A percentile compares a stretch with the other conserved stretches of the same genome.
These are phyloP conservation scores for Coniosporium apollinis DNA, from an alignment of 495 filamentous ascomycete species.

Conservation along the genomic window DNA sequence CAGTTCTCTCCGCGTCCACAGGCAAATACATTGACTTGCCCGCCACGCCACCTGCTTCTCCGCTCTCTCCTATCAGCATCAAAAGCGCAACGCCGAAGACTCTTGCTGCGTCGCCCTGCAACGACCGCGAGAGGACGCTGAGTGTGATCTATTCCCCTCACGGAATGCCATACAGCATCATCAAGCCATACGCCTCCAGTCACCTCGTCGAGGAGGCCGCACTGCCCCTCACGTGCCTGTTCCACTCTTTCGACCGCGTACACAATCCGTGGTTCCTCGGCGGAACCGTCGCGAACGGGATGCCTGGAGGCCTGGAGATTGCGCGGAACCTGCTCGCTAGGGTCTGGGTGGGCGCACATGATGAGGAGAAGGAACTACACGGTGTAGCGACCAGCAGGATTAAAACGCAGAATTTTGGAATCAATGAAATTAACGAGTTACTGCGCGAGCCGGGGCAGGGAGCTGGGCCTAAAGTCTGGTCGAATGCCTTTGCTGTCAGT, in stretches of 20 bases:
- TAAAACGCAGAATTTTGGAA: conserved; percentile 26
- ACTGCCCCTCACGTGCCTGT: conserved; percentile 41
- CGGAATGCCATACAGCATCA: conserved; percentile 31
- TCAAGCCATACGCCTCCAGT: conserved; percentile 35
- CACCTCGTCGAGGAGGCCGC: conserved; percentile 41
- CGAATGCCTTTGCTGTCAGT: background rate
- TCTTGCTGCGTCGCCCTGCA: conserved; percentile 4
- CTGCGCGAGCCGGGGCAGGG: conserved; percentile 5
- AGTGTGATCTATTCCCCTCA: conserved; percentile 47
- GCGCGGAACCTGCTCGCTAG: conserved; percentile 34
- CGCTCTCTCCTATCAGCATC: conserved; percentile 5
- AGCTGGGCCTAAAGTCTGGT: background rate
- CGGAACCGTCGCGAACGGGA: conserved; percentile 41
- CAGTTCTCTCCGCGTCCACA: conserved; percentile 14
- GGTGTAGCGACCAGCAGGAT: conserved; percentile 35
- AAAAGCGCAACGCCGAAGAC: background rate
- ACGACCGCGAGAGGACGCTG: conserved; percentile 24
- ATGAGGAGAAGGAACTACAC: conserved; percentile 41
- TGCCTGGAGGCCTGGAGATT: conserved; percentile 39
- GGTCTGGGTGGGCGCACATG: conserved; percentile 49
- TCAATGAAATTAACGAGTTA: conserved; percentile 29
- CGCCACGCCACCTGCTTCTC: conserved; percentile 15
- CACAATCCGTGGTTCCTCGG: conserved; percentile 49
- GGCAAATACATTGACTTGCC: conserved; percentile 16
- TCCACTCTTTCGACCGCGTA: conserved; percentile 46